phyloP scores from a whole-genome alignment of 257 asterid species.

The Forsythia suspensa region DNA sequence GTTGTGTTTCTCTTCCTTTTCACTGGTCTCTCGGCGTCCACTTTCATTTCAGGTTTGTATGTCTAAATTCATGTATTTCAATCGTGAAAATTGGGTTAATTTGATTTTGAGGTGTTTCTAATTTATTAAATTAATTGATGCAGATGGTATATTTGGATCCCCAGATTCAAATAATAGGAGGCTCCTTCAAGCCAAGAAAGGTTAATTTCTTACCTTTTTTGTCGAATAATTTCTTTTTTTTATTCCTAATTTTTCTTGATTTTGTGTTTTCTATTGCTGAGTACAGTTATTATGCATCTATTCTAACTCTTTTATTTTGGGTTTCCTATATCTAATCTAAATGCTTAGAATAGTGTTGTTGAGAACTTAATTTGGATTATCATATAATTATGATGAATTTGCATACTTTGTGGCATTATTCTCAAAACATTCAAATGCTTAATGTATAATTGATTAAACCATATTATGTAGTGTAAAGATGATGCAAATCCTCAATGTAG shows the following conservation, averaged over 20 bases:
- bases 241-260: not conserved
- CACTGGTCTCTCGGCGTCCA: too few relatives aligned
- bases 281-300: not conserved
- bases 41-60: too few relatives aligned
- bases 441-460: too few relatives aligned
- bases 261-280: not conserved
- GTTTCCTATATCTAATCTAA: not conserved
- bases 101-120: too few relatives aligned
- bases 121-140: constrained; percentile 5
- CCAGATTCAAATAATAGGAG: constrained; percentile 53
- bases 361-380: not conserved
- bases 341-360: not conserved
- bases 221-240: constrained; percentile 11
- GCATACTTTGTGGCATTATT: not conserved
- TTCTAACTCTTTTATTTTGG: not conserved
- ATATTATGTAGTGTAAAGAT: not conserved
- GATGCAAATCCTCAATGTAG: not conserved
- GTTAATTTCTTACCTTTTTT: constrained; percentile 35
- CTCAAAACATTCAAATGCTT: not conserved
- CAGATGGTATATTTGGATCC: constrained; percentile 58
- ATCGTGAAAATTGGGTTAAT: constrained; percentile 1
- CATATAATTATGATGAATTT: not conserved
- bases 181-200: constrained; percentile 68
- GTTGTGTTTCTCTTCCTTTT: not conserved
- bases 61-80: not conserved